Evolutionary conservation across 2,329 filamentous ascomycete species (phyloP).

Genomic region (Pseudonectria foliicola): DNA sequence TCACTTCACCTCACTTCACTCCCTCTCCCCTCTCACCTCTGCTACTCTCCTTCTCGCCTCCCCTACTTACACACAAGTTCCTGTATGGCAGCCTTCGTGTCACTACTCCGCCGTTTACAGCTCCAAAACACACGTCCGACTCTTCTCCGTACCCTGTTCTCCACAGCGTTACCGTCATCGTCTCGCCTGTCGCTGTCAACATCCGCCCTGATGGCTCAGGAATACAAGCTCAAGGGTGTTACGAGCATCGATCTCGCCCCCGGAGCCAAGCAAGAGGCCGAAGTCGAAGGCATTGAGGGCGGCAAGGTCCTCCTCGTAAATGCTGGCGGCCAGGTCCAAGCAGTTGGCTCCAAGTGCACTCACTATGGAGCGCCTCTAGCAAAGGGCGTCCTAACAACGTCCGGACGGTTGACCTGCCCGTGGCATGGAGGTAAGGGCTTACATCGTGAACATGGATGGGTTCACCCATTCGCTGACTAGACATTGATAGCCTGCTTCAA

Average conservation of each 20-base stretch:
- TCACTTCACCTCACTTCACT: constrained; percentile 2
- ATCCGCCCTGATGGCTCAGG: constrained; percentile 40
- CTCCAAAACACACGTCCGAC: too few species aligned
- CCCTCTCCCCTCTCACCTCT: not conserved
- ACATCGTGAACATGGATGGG: too few species aligned
- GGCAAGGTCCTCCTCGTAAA: constrained; percentile 85
- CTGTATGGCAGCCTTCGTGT: too few species aligned
- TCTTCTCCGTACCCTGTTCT: constrained; percentile 1
- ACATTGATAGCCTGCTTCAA: constrained; percentile 74
- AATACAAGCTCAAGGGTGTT: constrained; percentile 70
- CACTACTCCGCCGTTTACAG: too few species aligned
- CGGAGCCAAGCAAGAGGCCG: constrained; percentile 79
- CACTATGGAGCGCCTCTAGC: constrained; percentile 89
- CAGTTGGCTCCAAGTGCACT: constrained; percentile 74
- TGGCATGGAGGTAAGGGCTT: constrained; percentile 91
- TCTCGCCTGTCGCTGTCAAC: constrained; percentile 17
- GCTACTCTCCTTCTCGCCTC: not conserved
- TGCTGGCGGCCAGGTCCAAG: constrained; percentile 66
- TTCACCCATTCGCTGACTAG: constrained; percentile 4
- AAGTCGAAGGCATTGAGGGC: constrained; percentile 81
- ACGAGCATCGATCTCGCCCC: constrained; percentile 66
- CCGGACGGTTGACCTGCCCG: constrained; percentile 82
- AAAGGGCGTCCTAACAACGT: constrained; percentile 75
- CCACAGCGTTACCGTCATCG: constrained; percentile 7
- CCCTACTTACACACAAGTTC: too few species aligned